phyloP scores from a whole-genome alignment of 2,329 filamentous ascomycete genomes.

The Cryphonectria carpinicola region DNA sequence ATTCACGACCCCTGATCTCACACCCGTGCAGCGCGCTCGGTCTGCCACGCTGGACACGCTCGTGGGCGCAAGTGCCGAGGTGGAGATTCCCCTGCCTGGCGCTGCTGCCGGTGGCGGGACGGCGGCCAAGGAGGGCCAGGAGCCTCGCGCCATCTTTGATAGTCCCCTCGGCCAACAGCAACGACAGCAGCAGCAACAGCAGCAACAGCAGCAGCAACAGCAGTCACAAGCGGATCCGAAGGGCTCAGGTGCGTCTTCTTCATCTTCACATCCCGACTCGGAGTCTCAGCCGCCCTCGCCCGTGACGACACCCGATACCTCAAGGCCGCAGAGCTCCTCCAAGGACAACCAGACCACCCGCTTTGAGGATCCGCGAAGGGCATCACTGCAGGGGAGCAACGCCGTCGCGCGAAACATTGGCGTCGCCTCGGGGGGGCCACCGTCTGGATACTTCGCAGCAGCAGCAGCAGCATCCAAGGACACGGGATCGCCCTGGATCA shows the following conservation, averaged over 20 bases:
- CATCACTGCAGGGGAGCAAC: background rate
- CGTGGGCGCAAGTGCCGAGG: slow-evolving; percentile 13
- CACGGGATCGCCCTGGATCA: slow-evolving; percentile 15
- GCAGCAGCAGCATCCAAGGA: background rate
- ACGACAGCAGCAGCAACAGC: too few species aligned
- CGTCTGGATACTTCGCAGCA: background rate
- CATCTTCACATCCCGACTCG: slow-evolving; percentile 46
- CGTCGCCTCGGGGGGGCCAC: background rate
- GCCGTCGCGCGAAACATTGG: slow-evolving; percentile 9
- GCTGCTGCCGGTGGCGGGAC: background rate
- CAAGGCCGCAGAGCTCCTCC: slow-evolving; percentile 46
- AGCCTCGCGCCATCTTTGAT: too few species aligned
- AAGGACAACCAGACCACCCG: slow-evolving; percentile 37
- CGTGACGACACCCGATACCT: slow-evolving; percentile 47
- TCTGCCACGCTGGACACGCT: slow-evolving; percentile 23
- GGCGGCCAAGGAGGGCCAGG: background rate
- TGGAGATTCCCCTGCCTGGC: slow-evolving; percentile 2
- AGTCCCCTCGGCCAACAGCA: slow-evolving; percentile 5
- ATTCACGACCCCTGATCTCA: slow-evolving; percentile 11
- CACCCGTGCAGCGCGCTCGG: slow-evolving; percentile 7
- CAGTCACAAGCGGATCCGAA: slow-evolving; percentile 34
- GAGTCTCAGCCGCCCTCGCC: slow-evolving; percentile 43
- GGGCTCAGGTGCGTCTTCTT: slow-evolving; percentile 45
- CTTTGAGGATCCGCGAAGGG: slow-evolving; percentile 29
- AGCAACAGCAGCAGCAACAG: too few species aligned